Evolutionary conservation across 768 basidiomycete genomes (phyloP).

Genomic region (Leucocoprinus birnbaumii): DNA sequence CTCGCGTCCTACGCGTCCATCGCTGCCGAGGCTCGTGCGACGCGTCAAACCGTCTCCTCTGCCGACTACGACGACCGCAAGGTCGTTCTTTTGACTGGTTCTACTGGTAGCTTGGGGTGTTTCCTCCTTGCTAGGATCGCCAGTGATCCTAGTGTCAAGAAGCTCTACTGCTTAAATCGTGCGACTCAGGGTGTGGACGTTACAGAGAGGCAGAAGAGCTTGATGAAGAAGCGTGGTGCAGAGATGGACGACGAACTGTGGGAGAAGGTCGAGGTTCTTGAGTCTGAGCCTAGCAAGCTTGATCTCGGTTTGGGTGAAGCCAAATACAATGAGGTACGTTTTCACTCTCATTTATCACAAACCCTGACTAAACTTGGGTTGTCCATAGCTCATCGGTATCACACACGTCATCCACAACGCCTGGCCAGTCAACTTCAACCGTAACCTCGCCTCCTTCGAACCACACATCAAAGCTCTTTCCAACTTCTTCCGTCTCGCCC

Average conservation of each 20-base stretch:
- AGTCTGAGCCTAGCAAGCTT: constrained; percentile 22
- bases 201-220: constrained; percentile 23
- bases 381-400: constrained; percentile 18
- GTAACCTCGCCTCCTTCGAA: constrained; percentile 39
- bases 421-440: constrained; percentile 44
- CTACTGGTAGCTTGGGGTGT: constrained; percentile 38
- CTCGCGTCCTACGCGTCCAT: constrained; percentile 11
- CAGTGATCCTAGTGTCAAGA: constrained; percentile 17
- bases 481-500: constrained; percentile 20
- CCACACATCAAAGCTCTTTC: constrained; percentile 29
- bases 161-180: constrained; percentile 33
- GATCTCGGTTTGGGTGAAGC: constrained; percentile 24
- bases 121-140: constrained; percentile 29
- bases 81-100: constrained; percentile 35
- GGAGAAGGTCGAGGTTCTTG: constrained; percentile 27
- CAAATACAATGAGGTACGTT: constrained; percentile 22
- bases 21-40: constrained; percentile 8
- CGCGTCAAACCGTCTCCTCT: neutral
- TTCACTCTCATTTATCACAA: neutral
- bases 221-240: constrained; percentile 28
- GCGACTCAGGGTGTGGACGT: constrained; percentile 13
- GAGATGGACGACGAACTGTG: constrained; percentile 20
- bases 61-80: constrained; percentile 7
- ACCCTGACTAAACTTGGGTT: neutral
- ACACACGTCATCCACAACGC: constrained; percentile 34